Conservation (phyloP, 2,329 filamentous ascomycete species). For the Penicillium brevicompactum region DNA sequence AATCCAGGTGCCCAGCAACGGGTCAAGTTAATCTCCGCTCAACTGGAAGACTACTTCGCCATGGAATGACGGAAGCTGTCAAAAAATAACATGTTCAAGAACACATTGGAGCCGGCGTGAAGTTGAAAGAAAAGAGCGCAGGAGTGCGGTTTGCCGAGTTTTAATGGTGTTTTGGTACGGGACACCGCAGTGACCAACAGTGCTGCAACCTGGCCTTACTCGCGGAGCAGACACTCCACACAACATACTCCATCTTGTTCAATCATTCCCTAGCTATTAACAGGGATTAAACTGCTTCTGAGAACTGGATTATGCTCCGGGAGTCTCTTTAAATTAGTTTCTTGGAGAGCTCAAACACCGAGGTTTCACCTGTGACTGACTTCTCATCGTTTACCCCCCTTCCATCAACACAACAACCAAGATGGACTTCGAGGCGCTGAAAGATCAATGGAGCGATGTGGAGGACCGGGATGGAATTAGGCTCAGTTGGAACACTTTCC, state of each 20-base stretch:
- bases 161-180: conserved; percentile 38
- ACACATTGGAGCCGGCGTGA: conserved; percentile 53
- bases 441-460: conserved; percentile 94
- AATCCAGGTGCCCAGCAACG: conserved; percentile 73
- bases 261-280: conserved; percentile 31
- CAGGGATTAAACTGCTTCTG: conserved; percentile 26
- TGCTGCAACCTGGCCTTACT: conserved; percentile 52
- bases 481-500: conserved; percentile 98
- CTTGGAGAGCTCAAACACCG: conserved; percentile 19
- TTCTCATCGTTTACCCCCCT: conserved; percentile 24
- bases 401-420: conserved; percentile 33
- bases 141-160: conserved; percentile 26
- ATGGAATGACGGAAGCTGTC: conserved; percentile 55
- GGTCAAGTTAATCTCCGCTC: conserved; percentile 65
- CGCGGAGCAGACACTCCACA: conserved; percentile 34
- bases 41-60: conserved; percentile 68
- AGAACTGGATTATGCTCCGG: conserved; percentile 35
- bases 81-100: conserved; percentile 56
- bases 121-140: conserved; percentile 43
- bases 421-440: conserved; percentile 92
- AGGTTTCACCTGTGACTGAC: conserved; percentile 17
- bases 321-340: conserved; percentile 22
- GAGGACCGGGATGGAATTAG: conserved; percentile 96
- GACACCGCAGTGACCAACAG: conserved; percentile 33
- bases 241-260: conserved; percentile 37